Evolutionary conservation across 768 basidiomycete species (phyloP), one percentile per base, ranked within the genome.

Genomic region (Collybia mongolica): DNA sequence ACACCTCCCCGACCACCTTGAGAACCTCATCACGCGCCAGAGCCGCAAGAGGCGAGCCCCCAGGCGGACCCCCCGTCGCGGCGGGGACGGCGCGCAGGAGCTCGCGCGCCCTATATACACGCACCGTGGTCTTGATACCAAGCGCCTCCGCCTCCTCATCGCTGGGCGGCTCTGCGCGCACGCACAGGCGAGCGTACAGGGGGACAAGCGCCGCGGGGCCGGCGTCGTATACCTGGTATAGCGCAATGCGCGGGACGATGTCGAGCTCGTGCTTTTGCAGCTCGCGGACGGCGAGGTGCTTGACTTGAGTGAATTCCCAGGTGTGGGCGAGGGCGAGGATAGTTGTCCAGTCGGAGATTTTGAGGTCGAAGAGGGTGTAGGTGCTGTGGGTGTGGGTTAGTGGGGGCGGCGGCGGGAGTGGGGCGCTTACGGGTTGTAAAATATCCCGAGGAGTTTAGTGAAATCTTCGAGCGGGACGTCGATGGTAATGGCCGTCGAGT

Each of bases 241-340:
- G 14, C 3, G 5, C 11, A 32, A 32, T 32, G 32, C 32, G 32
- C 5, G 11, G 11, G 8, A 82, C 67, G 37, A 75, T 72, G 3
- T 24, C 5, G 22, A 60, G 48, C 20, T 57, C 42, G 38, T 44
- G 22, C 40, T 48, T 47, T 15, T 52, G 38, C 2, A 52, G 45
- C 45, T 52, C 78, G 0, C 80, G 76, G 0, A 84, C 63, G 0
- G 82, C 81, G 70, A 79, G 39, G 49, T 54, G 23, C 69, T 76
- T 75, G 6, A 85, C 74, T 39, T 81, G 74, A 0, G 52, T 54
- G 52, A 88, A 88, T 0, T 55, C 36, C 85, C 84, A 90, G 3
- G 67, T 59, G 14, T 78, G 67, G 0, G 85, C 71, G 1, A 88
- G 77, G 1, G 57, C 63, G 0, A 89, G 63, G 39, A 90, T 79